These are phyloP conservation scores for Suillus subalutaceus DNA, from an alignment of 768 basidiomycete species.

Conservation along the genomic window DNA sequence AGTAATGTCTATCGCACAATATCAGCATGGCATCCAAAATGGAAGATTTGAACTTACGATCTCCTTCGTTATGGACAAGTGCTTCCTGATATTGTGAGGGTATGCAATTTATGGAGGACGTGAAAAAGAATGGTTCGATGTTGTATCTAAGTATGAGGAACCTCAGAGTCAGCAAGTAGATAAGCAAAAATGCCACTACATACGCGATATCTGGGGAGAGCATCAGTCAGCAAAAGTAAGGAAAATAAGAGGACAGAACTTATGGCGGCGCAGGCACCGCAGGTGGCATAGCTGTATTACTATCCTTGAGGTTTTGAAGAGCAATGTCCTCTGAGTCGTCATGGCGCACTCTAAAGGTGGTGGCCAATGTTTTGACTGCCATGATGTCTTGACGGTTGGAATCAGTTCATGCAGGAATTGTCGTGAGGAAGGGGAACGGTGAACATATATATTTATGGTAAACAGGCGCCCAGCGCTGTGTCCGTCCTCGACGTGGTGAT, in stretches of 20 bases:
- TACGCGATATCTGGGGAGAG: constrained; percentile 34
- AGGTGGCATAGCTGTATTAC: background rate
- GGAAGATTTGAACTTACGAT: constrained; percentile 47
- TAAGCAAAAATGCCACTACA: constrained; percentile 12
- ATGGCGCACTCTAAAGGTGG: background rate
- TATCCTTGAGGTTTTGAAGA: background rate
- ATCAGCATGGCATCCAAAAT: constrained; percentile 1
- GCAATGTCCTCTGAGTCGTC: background rate
- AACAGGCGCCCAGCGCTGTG: no score
- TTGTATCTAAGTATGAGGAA: constrained; percentile 39
- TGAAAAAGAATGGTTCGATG: constrained; percentile 68
- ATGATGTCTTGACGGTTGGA: background rate
- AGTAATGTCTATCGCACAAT: constrained; percentile 50
- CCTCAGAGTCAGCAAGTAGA: background rate
- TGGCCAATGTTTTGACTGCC: background rate
- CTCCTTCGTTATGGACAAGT: constrained; percentile 40
- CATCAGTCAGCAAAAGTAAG: background rate
- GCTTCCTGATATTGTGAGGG: constrained; percentile 66
- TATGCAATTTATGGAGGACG: constrained; percentile 67
- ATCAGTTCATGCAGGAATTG: background rate
- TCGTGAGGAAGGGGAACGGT: no score
- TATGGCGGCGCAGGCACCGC: background rate
- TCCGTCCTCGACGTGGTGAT: no score
- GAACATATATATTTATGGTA: no score
- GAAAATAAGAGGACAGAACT: background rate